Base-by-base conservation (phyloP, 345 rosid species). In the Abelmoschus esculentus region DNA sequence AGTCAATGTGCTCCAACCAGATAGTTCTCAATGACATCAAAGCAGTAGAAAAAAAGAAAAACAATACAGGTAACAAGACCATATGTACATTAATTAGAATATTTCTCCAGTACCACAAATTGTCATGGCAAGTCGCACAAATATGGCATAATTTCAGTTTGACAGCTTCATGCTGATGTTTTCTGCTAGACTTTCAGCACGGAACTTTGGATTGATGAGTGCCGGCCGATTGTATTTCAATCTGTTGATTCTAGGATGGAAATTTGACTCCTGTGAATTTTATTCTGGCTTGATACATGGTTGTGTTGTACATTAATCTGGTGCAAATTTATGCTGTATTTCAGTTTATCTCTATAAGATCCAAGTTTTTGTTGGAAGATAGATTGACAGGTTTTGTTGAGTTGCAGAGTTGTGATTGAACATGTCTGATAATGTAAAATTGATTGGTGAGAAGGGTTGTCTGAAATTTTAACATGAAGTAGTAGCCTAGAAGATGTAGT, bases 1-100 rank as follows among this genome's bases (percentile, higher is more conserved):
- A 69, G 77, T 77, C 13, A 74, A 70, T 71, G 13, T 26, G 67
- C 77, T 61, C 52, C 83, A 72, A 42, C 75, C 80, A 1, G 82
- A 81, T 22, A 53, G 59, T 72, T 54, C 67, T 54, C 67, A 19
- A 11, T 63, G 67, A 40, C 52, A 63, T 63, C 29, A 11, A 40
- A 63, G 10, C 52, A 63, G 31, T 63, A 63, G 67, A 63, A 3
- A 18, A 1, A 63, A 31, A 40, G 13, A 38, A 22, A 38, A 40
- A 63, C 52, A 19, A 40, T 63, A 40, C 31, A 40, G 26, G 67
- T 40, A 10, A 42, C 9, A 42, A 63, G 31, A 12, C 31, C 50
- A 63, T 63, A 19, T 40, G 52, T 63, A 63, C 18, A 18, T 62
- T 38, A 62, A 18, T 61, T 36, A 50, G 67, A 38, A 38, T 18